Evolutionary conservation across 179 eudicot genomes (phyloP).

Genomic region (Camellia oleifera): DNA sequence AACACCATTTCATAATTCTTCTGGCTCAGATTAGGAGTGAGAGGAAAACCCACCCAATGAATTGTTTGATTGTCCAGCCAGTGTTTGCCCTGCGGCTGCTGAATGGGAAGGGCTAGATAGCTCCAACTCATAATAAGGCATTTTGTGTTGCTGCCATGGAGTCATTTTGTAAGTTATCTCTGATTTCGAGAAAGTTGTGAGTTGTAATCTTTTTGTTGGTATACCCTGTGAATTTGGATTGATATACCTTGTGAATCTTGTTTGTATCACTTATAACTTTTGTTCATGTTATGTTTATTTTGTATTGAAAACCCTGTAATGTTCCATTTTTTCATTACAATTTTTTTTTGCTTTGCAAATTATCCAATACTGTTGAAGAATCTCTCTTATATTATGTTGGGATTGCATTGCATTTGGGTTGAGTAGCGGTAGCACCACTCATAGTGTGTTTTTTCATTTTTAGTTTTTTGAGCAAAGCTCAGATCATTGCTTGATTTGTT

Average conservation of each 20-base stretch:
- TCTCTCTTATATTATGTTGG: neutral
- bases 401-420: too few species aligned
- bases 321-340: neutral
- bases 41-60: conserved; percentile 17
- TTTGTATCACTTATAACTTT: too few species aligned
- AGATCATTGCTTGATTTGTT: too few species aligned
- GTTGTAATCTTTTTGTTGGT: neutral
- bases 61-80: conserved; percentile 14
- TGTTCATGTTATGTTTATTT: too few species aligned
- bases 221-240: neutral
- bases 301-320: too few species aligned
- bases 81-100: conserved; percentile 9
- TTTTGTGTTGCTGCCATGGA: conserved; percentile 14
- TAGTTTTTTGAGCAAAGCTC: too few species aligned
- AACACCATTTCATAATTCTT: neutral
- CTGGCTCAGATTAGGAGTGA: conserved; percentile 21
- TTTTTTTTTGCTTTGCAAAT: neutral
- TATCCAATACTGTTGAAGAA: neutral
- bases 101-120: conserved; percentile 12
- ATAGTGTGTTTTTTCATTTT: too few species aligned
- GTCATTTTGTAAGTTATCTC: conserved; percentile 4
- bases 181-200: neutral
- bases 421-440: too few species aligned
- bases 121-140: conserved; percentile 21
- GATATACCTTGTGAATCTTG: neutral